A percentile compares a stretch with the other conserved stretches of the same genome.
These are phyloP conservation scores for Yamadazyma dushanensis DNA, from an alignment of 1,139 yeast genomes.

Conservation along the genomic window DNA sequence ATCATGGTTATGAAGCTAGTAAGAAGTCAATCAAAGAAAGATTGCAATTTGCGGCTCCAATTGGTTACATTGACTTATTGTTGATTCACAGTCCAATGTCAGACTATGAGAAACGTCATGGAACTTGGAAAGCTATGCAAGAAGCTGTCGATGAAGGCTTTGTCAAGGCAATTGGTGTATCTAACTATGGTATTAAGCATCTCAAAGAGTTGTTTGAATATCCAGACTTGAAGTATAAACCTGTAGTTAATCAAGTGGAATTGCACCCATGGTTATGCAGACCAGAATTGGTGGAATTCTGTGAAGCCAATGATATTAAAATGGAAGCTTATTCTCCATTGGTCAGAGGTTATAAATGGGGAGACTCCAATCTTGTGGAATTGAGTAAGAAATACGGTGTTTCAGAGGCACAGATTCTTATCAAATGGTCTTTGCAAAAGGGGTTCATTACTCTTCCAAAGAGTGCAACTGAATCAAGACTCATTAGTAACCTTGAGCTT, in stretches of 20 bases:
- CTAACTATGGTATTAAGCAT: slow-evolving; percentile 62
- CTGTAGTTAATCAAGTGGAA: too few relatives aligned
- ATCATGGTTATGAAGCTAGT: slow-evolving; percentile 27
- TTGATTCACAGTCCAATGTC: slow-evolving; percentile 41
- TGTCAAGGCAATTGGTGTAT: slow-evolving; percentile 57
- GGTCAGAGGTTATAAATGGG: slow-evolving; percentile 55
- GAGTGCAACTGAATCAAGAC: slow-evolving; percentile 57
- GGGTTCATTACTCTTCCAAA: slow-evolving; percentile 76
- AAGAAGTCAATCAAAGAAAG: slow-evolving; percentile 7
- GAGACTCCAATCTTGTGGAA: slow-evolving; percentile 43
- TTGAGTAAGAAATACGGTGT: slow-evolving; percentile 57
- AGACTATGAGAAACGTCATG: slow-evolving; percentile 31
- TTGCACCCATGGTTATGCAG: slow-evolving; percentile 79
- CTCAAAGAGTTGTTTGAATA: slow-evolving; percentile 55
- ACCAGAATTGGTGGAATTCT: slow-evolving; percentile 54
- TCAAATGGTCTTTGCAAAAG: too few relatives aligned
- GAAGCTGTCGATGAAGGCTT: too few relatives aligned
- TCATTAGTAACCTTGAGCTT: slow-evolving; percentile 35
- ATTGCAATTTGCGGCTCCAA: slow-evolving; percentile 12
- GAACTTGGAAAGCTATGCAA: slow-evolving; percentile 41
- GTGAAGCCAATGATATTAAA: slow-evolving; percentile 52
- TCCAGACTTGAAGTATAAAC: slow-evolving; percentile 48
- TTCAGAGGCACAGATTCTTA: slow-evolving; percentile 58
- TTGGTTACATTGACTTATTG: slow-evolving; percentile 49
- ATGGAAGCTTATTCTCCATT: slow-evolving; percentile 79